phyloP scores from a whole-genome alignment of 2,329 filamentous ascomycete species.

The Penicillium decumbens region DNA sequence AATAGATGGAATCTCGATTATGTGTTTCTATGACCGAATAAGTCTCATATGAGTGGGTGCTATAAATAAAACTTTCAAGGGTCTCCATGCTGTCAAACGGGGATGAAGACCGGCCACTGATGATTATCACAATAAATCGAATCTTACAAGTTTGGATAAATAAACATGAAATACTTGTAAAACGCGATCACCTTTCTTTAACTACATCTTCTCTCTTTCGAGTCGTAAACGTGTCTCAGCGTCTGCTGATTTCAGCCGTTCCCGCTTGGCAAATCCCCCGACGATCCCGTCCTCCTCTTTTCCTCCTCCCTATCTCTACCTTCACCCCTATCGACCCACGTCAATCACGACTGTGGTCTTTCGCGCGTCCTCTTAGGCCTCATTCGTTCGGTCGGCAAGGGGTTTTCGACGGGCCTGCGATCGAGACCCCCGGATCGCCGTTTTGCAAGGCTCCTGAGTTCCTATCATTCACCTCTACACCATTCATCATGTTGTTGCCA shows the following conservation, averaged over 20 bases:
- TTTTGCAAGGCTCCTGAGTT: conserved; percentile 18
- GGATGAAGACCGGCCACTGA: not conserved
- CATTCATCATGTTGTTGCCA: conserved; percentile 70
- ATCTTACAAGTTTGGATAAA: no score
- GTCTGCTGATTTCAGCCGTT: not conserved
- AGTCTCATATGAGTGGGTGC: not conserved
- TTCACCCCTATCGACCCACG: not conserved
- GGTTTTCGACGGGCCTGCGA: conserved; percentile 20
- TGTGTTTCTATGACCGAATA: not conserved
- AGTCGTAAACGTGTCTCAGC: not conserved
- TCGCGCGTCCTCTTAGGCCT: conserved; percentile 17
- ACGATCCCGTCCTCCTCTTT: conserved; percentile 9
- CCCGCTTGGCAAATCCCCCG: conserved; percentile 6
- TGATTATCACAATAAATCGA: no score
- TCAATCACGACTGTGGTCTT: conserved; percentile 4
- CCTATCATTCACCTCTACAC: not conserved
- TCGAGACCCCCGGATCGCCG: conserved; percentile 17
- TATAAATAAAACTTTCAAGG: conserved; percentile 4
- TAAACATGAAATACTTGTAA: no score
- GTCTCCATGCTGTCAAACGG: not conserved
- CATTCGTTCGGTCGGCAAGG: conserved; percentile 26
- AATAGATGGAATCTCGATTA: not conserved
- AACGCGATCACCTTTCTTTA: no score
- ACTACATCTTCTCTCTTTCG: no score
- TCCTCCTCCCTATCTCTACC: conserved; percentile 3